These are phyloP conservation scores for Wallacemonas sp. DNA, from an alignment of 208 protist genomes.

Conservation along the genomic window DNA sequence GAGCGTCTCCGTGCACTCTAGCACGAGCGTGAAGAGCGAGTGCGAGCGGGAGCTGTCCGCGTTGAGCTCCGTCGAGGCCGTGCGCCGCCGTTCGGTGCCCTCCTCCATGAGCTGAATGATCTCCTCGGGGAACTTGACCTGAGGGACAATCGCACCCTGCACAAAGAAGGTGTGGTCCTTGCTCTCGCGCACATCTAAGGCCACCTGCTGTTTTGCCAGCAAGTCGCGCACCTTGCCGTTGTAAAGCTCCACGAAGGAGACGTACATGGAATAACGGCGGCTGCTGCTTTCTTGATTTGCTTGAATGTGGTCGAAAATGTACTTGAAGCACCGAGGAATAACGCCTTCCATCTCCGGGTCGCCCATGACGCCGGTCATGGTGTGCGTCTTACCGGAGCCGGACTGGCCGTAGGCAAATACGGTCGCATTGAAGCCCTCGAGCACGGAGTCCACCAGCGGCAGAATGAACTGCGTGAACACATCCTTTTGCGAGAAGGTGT, in stretches of 20 bases:
- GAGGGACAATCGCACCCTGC: constrained; percentile 66
- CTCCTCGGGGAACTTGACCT: constrained; percentile 79
- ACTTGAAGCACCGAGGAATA: constrained; percentile 76
- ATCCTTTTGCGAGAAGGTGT: constrained; percentile 86
- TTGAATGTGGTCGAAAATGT: constrained; percentile 79
- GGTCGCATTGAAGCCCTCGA: constrained; percentile 92
- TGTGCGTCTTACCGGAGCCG: constrained; percentile 95
- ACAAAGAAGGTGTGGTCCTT: constrained; percentile 90
- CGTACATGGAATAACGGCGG: constrained; percentile 66
- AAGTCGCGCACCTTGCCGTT: constrained; percentile 90
- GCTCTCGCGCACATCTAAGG: constrained; percentile 78
- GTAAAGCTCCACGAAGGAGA: constrained; percentile 89
- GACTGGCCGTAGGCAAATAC: constrained; percentile 96
- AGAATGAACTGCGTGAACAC: constrained; percentile 89
- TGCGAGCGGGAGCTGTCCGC: constrained; percentile 89
- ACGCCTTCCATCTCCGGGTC: constrained; percentile 68
- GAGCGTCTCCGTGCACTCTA: constrained; percentile 76
- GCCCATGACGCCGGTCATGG: constrained; percentile 83
- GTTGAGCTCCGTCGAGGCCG: constrained; percentile 88
- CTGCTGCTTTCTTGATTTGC: constrained; percentile 38
- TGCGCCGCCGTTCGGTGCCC: constrained; percentile 83
- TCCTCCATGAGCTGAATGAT: constrained; percentile 84
- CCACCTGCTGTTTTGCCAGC: constrained; percentile 84
- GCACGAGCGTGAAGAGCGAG: constrained; percentile 88
- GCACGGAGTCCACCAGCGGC: constrained; percentile 84